Conservation (phyloP, 192 early-diverging fungal species). For the Linnemannia hyalina region DNA sequence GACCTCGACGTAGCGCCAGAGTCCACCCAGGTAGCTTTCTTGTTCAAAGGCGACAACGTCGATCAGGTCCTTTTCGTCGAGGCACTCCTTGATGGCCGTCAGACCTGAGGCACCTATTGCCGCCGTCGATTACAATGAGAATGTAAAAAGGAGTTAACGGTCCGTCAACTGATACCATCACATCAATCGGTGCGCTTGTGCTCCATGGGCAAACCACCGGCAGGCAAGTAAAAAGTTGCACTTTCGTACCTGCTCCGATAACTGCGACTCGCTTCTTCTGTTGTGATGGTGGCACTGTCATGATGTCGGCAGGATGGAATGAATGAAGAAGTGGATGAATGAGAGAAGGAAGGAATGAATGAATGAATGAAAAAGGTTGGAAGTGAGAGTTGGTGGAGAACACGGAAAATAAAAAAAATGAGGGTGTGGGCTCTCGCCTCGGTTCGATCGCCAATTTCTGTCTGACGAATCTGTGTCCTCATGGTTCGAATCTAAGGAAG, state of each 20-base stretch:
- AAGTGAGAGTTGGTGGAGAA: neutral
- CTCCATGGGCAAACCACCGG: no score
- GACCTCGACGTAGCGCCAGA: slow-evolving; percentile 70
- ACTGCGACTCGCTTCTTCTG: slow-evolving; percentile 9
- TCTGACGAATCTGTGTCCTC: no score
- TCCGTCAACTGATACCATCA: neutral
- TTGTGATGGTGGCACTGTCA: neutral
- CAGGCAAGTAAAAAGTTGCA: neutral
- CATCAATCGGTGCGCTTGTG: neutral
- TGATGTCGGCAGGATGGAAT: neutral
- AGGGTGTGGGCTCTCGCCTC: neutral
- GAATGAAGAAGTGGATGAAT: neutral
- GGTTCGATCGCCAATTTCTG: no score
- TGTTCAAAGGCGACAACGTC: slow-evolving; percentile 70
- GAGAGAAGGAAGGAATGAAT: neutral
- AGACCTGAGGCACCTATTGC: slow-evolving; percentile 65
- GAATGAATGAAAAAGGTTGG: neutral
- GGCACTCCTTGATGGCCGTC: slow-evolving; percentile 66
- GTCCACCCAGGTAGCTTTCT: slow-evolving; percentile 62
- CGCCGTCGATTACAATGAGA: neutral
- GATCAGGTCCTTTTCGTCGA: slow-evolving; percentile 64
- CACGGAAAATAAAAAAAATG: neutral
- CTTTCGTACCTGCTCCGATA: slow-evolving; percentile 18
- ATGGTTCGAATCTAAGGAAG: no score
- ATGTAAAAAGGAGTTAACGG: neutral